These are phyloP conservation scores for Phaffomyces antillensis DNA, from an alignment of 805 yeast species.

Conservation along the genomic window DNA sequence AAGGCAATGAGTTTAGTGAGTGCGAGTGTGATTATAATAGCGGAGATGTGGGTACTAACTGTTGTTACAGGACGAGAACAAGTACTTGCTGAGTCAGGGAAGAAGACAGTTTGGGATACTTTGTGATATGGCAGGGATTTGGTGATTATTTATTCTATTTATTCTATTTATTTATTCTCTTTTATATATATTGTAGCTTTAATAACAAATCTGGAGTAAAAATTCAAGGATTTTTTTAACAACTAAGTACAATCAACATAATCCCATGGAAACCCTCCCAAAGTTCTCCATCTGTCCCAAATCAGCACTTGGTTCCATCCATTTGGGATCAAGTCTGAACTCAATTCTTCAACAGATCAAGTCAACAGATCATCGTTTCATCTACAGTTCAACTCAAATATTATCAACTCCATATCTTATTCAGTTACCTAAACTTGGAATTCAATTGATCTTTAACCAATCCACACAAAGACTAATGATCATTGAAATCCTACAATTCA, in stretches of 20 bases:
- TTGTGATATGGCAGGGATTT: too few species aligned
- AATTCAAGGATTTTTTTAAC: too few species aligned
- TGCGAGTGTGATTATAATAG: not conserved
- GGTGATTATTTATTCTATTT: not conserved
- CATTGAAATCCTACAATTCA: slow-evolving; percentile 12
- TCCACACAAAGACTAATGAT: slow-evolving; percentile 6
- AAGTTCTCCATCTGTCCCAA: not conserved
- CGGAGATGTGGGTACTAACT: not conserved
- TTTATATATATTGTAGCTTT: too few species aligned
- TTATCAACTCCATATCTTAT: slow-evolving; percentile 1
- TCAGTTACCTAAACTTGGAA: not conserved
- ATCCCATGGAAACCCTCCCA: too few species aligned
- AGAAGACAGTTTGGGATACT: not conserved
- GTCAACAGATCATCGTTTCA: not conserved
- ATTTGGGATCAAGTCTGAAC: slow-evolving; percentile 3
- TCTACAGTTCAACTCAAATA: not conserved
- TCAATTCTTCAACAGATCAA: not conserved
- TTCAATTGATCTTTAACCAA: slow-evolving; percentile 3
- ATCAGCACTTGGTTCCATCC: slow-evolving; percentile 1
- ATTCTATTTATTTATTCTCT: not conserved
- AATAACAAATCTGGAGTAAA: too few species aligned
- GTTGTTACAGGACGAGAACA: slow-evolving; percentile 3
- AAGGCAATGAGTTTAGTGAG: not conserved
- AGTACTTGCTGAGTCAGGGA: slow-evolving; percentile 3
- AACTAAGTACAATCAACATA: not conserved